These are phyloP conservation scores for Phytophthora podocarpi DNA, from an alignment of 352 stramenopile species.

Conservation along the genomic window DNA sequence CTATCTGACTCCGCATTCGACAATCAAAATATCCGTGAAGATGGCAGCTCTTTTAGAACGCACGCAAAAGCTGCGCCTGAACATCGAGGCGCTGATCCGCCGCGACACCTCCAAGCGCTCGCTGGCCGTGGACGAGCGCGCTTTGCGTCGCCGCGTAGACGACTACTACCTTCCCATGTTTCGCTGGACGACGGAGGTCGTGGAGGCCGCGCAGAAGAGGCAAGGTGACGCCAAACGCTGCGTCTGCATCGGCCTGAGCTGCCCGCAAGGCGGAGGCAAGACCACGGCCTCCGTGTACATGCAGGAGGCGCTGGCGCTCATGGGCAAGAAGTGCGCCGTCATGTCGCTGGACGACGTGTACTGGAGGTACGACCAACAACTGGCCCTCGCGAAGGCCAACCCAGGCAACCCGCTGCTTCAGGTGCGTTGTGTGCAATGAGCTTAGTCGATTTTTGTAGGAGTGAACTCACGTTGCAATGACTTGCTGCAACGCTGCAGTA, in stretches of 20 bases:
- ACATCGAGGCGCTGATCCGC: slow-evolving; percentile 64
- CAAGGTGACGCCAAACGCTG: slow-evolving; percentile 35
- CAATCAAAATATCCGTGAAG: no score
- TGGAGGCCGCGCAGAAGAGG: slow-evolving; percentile 41
- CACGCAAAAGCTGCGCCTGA: slow-evolving; percentile 40
- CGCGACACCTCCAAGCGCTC: slow-evolving; percentile 37
- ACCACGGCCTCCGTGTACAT: slow-evolving; percentile 82
- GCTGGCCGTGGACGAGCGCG: slow-evolving; percentile 40
- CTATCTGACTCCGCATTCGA: no score
- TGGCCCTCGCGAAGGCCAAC: slow-evolving; percentile 63
- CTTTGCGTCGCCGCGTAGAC: slow-evolving; percentile 60
- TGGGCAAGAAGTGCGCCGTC: slow-evolving; percentile 68
- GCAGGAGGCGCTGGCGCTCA: slow-evolving; percentile 55
- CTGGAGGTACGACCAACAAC: slow-evolving; percentile 64
- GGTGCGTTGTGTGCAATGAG: slow-evolving; percentile 34
- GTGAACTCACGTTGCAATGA: not conserved
- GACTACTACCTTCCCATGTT: slow-evolving; percentile 84
- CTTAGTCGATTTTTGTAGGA: not conserved
- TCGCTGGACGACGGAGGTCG: slow-evolving; percentile 64
- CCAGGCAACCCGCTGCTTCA: slow-evolving; percentile 78
- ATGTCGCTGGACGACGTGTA: slow-evolving; percentile 89
- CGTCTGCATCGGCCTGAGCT: slow-evolving; percentile 81
- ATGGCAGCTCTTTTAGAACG: slow-evolving; percentile 31
- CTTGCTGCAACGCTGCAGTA: slow-evolving; percentile 52
- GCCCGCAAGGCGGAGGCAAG: slow-evolving; percentile 85